These are phyloP conservation scores for Suillus spraguei DNA, from an alignment of 768 basidiomycete species.

Conservation along the genomic window DNA sequence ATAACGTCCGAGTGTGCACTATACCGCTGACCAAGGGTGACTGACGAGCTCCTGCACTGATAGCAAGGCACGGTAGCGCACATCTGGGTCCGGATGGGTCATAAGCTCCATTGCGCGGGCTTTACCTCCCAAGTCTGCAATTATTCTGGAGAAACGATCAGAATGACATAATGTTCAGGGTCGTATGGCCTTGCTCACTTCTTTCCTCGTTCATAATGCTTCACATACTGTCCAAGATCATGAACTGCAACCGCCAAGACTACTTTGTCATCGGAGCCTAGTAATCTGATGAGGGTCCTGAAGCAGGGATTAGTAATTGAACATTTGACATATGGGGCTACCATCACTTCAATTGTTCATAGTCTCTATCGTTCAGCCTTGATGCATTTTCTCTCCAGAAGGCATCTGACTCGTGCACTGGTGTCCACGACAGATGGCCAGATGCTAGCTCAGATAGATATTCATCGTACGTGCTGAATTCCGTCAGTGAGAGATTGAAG, in stretches of 20 bases:
- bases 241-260: conserved; percentile 92
- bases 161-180: conserved; percentile 1
- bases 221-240: conserved; percentile 94
- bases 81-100: conserved; percentile 85
- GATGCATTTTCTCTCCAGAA: conserved; percentile 98
- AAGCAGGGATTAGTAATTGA: not conserved
- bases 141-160: conserved; percentile 47
- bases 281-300: conserved; percentile 74
- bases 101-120: conserved; percentile 89
- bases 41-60: conserved; percentile 92
- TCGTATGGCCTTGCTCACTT: conserved; percentile 54
- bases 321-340: not conserved
- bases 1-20: conserved; percentile 8
- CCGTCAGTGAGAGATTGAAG: not conserved
- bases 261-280: conserved; percentile 67
- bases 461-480: conserved; percentile 88
- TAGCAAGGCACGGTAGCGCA: conserved; percentile 89
- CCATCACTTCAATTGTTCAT: conserved; percentile 79
- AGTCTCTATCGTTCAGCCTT: conserved; percentile 83
- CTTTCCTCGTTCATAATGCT: conserved; percentile 89
- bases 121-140: conserved; percentile 88
- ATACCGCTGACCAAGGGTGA: conserved; percentile 77
- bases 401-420: conserved; percentile 93
- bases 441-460: conserved; percentile 89
- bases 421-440: conserved; percentile 93